These are phyloP conservation scores for Cryptococcus maquisensis DNA, from an alignment of 1,284 basidiomycete species.

Conservation along the genomic window DNA sequence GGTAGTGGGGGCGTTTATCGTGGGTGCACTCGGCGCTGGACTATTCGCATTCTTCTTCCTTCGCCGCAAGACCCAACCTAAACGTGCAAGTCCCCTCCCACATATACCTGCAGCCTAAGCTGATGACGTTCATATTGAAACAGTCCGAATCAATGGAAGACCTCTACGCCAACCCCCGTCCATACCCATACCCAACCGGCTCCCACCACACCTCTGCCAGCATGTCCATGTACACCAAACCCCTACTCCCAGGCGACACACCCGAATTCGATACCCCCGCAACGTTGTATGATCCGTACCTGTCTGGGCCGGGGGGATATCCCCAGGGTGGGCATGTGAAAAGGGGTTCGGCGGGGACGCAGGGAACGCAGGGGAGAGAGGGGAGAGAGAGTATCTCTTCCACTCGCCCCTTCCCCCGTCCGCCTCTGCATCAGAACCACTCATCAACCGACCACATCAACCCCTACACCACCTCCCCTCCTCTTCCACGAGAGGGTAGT, in stretches of 20 bases:
- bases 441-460: neutral
- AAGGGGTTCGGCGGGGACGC: neutral
- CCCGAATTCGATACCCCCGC: slow-evolving; percentile 19
- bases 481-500: neutral
- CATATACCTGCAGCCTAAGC: neutral
- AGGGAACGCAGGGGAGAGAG: neutral
- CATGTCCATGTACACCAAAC: slow-evolving; percentile 7
- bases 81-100: slow-evolving; percentile 4
- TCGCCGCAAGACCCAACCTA: neutral
- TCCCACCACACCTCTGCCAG: neutral
- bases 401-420: neutral
- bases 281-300: slow-evolving; percentile 16
- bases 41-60: slow-evolving; percentile 9
- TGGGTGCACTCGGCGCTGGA: slow-evolving; percentile 19
- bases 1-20: slow-evolving; percentile 19
- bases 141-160: slow-evolving; percentile 4
- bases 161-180: slow-evolving; percentile 15
- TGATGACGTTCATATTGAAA: too few species aligned
- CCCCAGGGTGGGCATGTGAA: slow-evolving; percentile 1
- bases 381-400: neutral
- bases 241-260: slow-evolving; percentile 7
- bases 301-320: slow-evolving; percentile 6
- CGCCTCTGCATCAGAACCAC: too few species aligned
- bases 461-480: neutral
- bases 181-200: slow-evolving; percentile 8